Percentiles rank a stretch among this genome's conserved stretches.
phyloP scores from a whole-genome alignment of 1,284 basidiomycete species.

The Microbotryum saponariae region DNA sequence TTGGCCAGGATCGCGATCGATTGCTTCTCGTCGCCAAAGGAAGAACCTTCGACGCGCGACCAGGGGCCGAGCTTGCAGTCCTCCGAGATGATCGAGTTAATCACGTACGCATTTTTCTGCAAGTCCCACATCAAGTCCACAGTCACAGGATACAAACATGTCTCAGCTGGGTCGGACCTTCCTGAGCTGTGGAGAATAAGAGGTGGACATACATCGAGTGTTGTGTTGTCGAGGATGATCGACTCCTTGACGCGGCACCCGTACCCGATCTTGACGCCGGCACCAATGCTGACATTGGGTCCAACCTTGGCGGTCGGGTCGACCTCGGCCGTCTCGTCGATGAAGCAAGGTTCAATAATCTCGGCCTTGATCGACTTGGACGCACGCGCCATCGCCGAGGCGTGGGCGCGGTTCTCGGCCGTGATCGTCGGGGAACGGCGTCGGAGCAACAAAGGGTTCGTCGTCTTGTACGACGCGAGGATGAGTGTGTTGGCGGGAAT shows the following conservation, averaged over 20 bases:
- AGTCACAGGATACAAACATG: background rate
- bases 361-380: constrained; percentile 33
- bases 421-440: constrained; percentile 39
- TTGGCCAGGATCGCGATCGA: constrained; percentile 39
- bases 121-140: background rate
- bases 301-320: constrained; percentile 46
- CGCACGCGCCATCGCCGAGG: constrained; percentile 18
- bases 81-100: constrained; percentile 46
- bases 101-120: constrained; percentile 45
- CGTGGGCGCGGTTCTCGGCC: constrained; percentile 32
- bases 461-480: constrained; percentile 38
- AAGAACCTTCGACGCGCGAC: constrained; percentile 46
- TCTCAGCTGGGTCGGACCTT: background rate
- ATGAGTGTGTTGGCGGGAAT: constrained; percentile 46
- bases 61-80: constrained; percentile 45
- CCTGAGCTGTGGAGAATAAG: background rate
- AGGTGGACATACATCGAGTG: constrained; percentile 39
- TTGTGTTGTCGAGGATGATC: constrained; percentile 46
- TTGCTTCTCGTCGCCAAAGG: constrained; percentile 40
- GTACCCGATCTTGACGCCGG: constrained; percentile 43
- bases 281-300: constrained; percentile 45
- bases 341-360: constrained; percentile 46
- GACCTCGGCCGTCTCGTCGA: constrained; percentile 45
- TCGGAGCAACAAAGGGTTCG: constrained; percentile 38
- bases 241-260: constrained; percentile 47